phyloP scores from a whole-genome alignment of 495 filamentous ascomycete genomes.

The Neurospora sp. region DNA sequence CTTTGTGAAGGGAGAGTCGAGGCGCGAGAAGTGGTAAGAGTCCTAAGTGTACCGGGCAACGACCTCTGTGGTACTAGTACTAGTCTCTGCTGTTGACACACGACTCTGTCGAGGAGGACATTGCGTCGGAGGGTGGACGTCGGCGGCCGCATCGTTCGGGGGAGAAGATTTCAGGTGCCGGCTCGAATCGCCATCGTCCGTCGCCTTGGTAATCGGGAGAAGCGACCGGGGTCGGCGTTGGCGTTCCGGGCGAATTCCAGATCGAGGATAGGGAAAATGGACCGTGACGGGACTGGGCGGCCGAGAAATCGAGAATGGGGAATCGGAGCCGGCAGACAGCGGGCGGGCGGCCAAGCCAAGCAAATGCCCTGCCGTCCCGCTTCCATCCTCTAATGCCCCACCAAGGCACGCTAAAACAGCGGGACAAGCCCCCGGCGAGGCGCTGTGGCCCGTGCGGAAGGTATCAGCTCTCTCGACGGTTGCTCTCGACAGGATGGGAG shows the following conservation, averaged over 20 bases:
- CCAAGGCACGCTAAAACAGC: background rate
- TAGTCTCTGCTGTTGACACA: background rate
- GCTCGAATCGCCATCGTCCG: slow-evolving; percentile 22
- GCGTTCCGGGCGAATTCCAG: background rate
- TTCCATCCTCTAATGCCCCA: background rate
- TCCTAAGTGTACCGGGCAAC: slow-evolving; percentile 1
- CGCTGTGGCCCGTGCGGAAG: background rate
- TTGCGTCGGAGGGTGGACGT: slow-evolving; percentile 13
- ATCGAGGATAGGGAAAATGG: background rate
- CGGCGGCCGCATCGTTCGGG: slow-evolving; percentile 21
- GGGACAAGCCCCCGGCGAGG: background rate
- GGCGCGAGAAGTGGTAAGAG: slow-evolving; percentile 14
- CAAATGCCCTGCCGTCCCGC: background rate
- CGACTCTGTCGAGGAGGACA: slow-evolving; percentile 3
- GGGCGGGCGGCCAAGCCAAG: background rate
- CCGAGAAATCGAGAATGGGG: background rate
- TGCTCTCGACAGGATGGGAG: background rate
- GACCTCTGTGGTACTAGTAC: background rate
- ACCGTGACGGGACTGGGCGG: background rate
- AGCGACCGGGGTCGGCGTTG: background rate
- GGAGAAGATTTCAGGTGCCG: slow-evolving; percentile 12
- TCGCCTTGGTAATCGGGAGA: background rate
- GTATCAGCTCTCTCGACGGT: background rate
- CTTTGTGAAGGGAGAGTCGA: slow-evolving; percentile 11
- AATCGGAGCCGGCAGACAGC: background rate